Conservation (phyloP, 306 rosid genomes). For the Lathyrus sativus region DNA sequence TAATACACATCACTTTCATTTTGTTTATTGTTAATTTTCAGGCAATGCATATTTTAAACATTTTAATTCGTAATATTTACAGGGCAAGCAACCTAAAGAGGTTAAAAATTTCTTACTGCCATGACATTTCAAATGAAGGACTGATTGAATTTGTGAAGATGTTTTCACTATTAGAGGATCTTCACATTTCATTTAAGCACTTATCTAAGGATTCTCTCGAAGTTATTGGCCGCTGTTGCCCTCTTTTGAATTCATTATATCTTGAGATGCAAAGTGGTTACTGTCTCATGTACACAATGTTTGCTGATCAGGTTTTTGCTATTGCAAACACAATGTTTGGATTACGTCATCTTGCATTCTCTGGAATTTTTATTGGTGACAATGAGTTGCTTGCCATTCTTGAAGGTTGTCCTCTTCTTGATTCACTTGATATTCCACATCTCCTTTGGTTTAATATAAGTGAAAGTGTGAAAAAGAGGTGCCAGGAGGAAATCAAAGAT, state of each 20-base stretch:
- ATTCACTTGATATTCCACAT: not conserved
- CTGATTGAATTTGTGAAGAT: not conserved
- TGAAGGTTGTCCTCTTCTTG: slow-evolving; percentile 9
- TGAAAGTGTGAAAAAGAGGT: too few relatives aligned
- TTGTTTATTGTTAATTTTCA: not conserved
- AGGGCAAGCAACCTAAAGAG: not conserved
- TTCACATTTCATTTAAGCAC: not conserved
- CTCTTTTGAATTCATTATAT: not conserved
- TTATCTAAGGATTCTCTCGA: not conserved
- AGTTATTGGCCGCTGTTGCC: not conserved
- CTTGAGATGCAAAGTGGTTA: not conserved
- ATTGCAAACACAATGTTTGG: not conserved
- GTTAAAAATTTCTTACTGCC: not conserved
- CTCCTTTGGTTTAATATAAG: too few relatives aligned
- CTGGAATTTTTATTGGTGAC: not conserved
- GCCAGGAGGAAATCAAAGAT: too few relatives aligned
- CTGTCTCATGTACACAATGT: too few relatives aligned
- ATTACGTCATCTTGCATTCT: not conserved
- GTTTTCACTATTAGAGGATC: not conserved
- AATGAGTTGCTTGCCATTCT: not conserved
- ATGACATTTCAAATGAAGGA: not conserved
- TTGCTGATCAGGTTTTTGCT: not conserved
- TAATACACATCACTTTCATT: not conserved
- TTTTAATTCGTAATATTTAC: not conserved
- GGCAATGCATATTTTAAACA: too few relatives aligned